A percentile compares a stretch with the other conserved stretches of the same genome.
phyloP scores from a whole-genome alignment of 768 basidiomycete species.

The Grammothele lineata region DNA sequence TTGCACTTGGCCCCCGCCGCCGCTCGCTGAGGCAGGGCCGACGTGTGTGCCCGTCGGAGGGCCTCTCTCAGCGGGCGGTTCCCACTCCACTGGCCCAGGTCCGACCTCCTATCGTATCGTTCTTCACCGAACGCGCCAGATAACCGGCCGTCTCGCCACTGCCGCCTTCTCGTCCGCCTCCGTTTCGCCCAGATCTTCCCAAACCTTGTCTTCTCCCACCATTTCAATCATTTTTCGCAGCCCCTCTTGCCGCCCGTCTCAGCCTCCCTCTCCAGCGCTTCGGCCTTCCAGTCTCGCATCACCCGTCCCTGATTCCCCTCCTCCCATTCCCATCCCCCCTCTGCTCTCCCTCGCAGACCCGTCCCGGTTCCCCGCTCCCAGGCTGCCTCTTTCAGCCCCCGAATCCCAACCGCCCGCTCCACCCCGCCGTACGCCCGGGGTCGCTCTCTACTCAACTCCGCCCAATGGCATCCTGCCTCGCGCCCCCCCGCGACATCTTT shows the following conservation, averaged over 20 bases:
- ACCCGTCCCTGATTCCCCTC: neutral
- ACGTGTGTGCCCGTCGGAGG: too few relatives aligned
- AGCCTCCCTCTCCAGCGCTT: neutral
- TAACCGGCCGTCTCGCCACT: constrained; percentile 15
- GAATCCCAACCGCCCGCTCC: neutral
- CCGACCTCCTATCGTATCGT: constrained; percentile 14
- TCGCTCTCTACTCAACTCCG: too few relatives aligned
- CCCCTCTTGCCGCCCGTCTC: too few relatives aligned
- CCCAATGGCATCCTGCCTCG: too few relatives aligned
- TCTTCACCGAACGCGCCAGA: constrained; percentile 5
- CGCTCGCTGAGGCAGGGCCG: neutral
- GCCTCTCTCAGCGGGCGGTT: neutral
- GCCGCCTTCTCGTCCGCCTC: too few relatives aligned
- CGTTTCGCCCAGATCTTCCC: too few relatives aligned
- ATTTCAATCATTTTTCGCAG: too few relatives aligned
- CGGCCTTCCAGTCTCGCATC: neutral
- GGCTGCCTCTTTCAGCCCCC: constrained; percentile 5
- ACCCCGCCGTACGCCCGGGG: too few relatives aligned
- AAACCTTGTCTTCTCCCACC: too few relatives aligned
- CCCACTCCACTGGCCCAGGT: constrained; percentile 17
- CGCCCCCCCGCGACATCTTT: too few relatives aligned
- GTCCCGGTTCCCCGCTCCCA: constrained; percentile 1
- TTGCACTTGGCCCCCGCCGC: neutral
- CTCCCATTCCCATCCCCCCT: neutral
- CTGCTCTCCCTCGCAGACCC: constrained; percentile 3